A percentile compares a stretch with the other conserved stretches of the same genome.
These are phyloP conservation scores for Kodamaea neixiangensis DNA, from an alignment of 805 yeast species.

Conservation along the genomic window DNA sequence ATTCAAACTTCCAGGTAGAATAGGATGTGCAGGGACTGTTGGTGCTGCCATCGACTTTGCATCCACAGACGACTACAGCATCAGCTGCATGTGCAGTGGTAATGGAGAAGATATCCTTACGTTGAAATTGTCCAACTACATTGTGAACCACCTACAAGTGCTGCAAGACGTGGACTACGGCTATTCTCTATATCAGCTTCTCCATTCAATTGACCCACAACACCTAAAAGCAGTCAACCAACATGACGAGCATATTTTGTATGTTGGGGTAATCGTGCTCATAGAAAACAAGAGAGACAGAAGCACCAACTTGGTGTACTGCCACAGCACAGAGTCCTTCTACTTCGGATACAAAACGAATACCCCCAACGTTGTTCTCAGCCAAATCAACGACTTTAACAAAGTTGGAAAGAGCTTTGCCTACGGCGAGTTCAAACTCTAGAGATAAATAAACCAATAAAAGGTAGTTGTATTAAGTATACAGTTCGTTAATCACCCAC, in stretches of 20 bases:
- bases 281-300: slow-evolving; percentile 14
- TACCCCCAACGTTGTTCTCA: slow-evolving; percentile 24
- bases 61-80: slow-evolving; percentile 19
- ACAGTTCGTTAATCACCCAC: slow-evolving; percentile 12
- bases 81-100: slow-evolving; percentile 50
- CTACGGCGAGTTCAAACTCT: slow-evolving; percentile 26
- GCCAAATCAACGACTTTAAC: slow-evolving; percentile 18
- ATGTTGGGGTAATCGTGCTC: slow-evolving; percentile 35
- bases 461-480: slow-evolving; percentile 16
- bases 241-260: slow-evolving; percentile 17
- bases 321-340: slow-evolving; percentile 38
- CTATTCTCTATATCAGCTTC: slow-evolving; percentile 18
- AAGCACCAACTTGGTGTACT: slow-evolving; percentile 26
- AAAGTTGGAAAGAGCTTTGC: slow-evolving; percentile 25
- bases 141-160: slow-evolving; percentile 17
- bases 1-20: slow-evolving; percentile 49
- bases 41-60: slow-evolving; percentile 46
- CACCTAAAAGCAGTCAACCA: slow-evolving; percentile 16
- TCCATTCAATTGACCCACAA: slow-evolving; percentile 14
- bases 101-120: slow-evolving; percentile 57
- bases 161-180: slow-evolving; percentile 21
- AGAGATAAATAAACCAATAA: slow-evolving; percentile 6
- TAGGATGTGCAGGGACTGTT: slow-evolving; percentile 55
- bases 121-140: slow-evolving; percentile 40
- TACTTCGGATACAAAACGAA: slow-evolving; percentile 24